Evolutionary conservation across 352 stramenopile genomes (phyloP).

Genomic region (Phytopythium chamaehyphon): DNA sequence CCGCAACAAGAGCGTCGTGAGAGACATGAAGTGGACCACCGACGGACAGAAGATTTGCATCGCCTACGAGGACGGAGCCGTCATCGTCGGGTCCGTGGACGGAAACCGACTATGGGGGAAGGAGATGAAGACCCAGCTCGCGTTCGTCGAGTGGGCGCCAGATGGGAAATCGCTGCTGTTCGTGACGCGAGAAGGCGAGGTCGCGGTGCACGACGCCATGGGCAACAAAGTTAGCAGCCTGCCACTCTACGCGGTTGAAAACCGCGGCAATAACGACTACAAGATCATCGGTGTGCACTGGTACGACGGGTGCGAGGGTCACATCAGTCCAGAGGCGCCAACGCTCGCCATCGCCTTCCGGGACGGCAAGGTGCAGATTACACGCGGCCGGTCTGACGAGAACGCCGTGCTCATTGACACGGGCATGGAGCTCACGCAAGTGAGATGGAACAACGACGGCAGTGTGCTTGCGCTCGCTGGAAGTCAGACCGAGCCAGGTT

Average conservation of each 20-base stretch:
- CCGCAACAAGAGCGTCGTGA: constrained; percentile 92
- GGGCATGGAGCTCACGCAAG: constrained; percentile 79
- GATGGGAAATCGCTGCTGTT: constrained; percentile 89
- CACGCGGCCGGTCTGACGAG: constrained; percentile 81
- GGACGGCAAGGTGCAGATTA: constrained; percentile 91
- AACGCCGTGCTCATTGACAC: constrained; percentile 90
- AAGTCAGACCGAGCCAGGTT: constrained; percentile 37
- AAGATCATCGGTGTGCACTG: constrained; percentile 82
- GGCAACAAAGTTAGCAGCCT: constrained; percentile 85
- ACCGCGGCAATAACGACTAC: constrained; percentile 40
- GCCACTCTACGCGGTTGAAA: constrained; percentile 73
- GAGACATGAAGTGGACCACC: constrained; percentile 94
- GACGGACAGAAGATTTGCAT: constrained; percentile 96
- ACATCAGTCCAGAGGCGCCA: constrained; percentile 84
- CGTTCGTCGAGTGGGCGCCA: constrained; percentile 92
- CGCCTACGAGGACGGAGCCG: constrained; percentile 91
- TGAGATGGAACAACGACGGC: constrained; percentile 91
- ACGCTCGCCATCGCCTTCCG: constrained; percentile 91
- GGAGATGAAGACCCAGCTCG: constrained; percentile 89
- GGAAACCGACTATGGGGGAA: constrained; percentile 94
- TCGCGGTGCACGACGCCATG: constrained; percentile 84
- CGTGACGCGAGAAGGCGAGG: constrained; percentile 78
- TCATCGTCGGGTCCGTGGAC: constrained; percentile 94
- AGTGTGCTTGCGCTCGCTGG: constrained; percentile 87
- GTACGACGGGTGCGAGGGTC: constrained; percentile 86